phyloP scores from a whole-genome alignment of 139 green algal species.

The Haematococcus sp. region DNA sequence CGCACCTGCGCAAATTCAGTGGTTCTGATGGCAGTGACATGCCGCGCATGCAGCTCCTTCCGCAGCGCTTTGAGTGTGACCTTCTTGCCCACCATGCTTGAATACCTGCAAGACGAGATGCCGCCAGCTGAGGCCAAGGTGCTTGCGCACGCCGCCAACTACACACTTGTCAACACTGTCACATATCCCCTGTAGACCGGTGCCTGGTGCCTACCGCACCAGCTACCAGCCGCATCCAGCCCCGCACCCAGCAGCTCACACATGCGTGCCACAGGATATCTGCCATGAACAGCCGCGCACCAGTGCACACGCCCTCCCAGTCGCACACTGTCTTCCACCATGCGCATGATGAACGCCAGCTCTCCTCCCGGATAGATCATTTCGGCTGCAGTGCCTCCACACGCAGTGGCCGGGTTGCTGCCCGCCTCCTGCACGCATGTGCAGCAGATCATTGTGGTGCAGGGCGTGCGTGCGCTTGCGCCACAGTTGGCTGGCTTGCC shows the following conservation, averaged over 20 bases:
- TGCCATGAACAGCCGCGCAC: slow-evolving; percentile 39
- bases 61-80: slow-evolving; percentile 42
- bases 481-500: too few relatives aligned
- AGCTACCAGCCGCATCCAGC: background rate
- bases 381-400: slow-evolving; percentile 69
- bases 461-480: too few relatives aligned
- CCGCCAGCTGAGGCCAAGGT: background rate
- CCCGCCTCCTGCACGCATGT: slow-evolving; percentile 47
- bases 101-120: slow-evolving; percentile 63
- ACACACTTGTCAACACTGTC: background rate
- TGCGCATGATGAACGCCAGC: slow-evolving; percentile 78
- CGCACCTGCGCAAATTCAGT: slow-evolving; percentile 80
- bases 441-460: background rate
- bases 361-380: slow-evolving; percentile 92
- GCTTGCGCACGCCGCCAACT: background rate
- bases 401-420: slow-evolving; percentile 82
- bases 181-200: too few relatives aligned
- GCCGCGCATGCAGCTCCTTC: slow-evolving; percentile 47
- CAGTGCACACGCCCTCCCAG: slow-evolving; percentile 58
- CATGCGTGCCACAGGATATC: too few relatives aligned
- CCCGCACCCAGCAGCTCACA: too few relatives aligned
- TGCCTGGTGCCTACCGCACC: too few relatives aligned
- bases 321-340: slow-evolving; percentile 79
- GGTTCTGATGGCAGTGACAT: slow-evolving; percentile 53
- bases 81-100: slow-evolving; percentile 88